phyloP scores from a whole-genome alignment of 371 early-diverging fungal genomes.

The Chytridium lagenaria region DNA sequence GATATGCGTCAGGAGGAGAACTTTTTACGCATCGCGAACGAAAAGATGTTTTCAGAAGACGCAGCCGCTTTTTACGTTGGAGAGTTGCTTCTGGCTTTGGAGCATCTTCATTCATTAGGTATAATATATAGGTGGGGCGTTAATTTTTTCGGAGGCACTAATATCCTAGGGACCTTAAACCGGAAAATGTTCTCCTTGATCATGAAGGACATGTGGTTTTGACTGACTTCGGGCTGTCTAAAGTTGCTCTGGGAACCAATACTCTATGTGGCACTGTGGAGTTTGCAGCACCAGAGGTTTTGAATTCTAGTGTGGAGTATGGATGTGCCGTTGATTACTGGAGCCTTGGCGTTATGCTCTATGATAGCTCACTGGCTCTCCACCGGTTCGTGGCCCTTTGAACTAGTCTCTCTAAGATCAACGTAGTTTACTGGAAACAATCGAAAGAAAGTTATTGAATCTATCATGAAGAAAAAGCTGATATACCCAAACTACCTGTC shows the following conservation, averaged over 20 bases:
- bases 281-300: conserved; percentile 75
- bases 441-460: conserved; percentile 66
- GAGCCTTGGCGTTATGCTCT: conserved; percentile 76
- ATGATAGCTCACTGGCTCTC: conserved; percentile 70
- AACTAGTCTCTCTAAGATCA: conserved; percentile 23
- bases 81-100: conserved; percentile 60
- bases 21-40: conserved; percentile 55
- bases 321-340: conserved; percentile 76
- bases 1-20: conserved; percentile 86
- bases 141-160: not conserved
- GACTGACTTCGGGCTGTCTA: conserved; percentile 70
- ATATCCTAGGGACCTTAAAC: conserved; percentile 54
- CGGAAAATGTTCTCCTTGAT: conserved; percentile 68
- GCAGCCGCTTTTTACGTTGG: conserved; percentile 61
- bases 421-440: conserved; percentile 54
- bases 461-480: conserved; percentile 60
- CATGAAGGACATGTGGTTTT: conserved; percentile 65
- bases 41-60: conserved; percentile 57
- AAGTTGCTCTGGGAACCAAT: conserved; percentile 54
- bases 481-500: conserved; percentile 77
- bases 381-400: conserved; percentile 54
- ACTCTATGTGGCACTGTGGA: conserved; percentile 80
- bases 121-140: conserved; percentile 60
- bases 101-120: conserved; percentile 61
- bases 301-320: conserved; percentile 56